Base-by-base conservation (phyloP, 140 eudicot genomes). In the Senecio squalidus region DNA sequence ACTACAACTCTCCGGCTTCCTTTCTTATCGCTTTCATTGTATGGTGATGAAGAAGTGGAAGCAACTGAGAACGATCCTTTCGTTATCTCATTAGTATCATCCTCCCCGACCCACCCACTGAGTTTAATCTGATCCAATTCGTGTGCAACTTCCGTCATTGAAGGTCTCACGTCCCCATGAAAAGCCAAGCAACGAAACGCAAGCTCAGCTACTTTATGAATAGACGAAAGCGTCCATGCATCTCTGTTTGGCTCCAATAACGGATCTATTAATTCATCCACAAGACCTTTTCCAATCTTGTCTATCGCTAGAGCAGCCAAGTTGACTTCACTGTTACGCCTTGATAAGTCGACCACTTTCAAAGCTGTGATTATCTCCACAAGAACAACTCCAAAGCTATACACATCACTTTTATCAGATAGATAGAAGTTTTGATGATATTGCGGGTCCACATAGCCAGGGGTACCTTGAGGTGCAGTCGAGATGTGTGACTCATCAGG, bases 381-480 rank as follows among this genome's bases (percentile, higher is more conserved):
- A 7, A 89, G 81, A 56, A 89, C 95, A 21, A 89, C 97, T 7
- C 97, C 97, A 5, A 79, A 85, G 64, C 97, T 89, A 69, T 89
- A 89, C 25, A 89, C 97, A 52, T 89, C 97, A 50, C 95, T 89
- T 38, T 89, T 89, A 43, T 89, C 95, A 17, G 97, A 85, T 27
- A 89, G 95, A 74, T 89, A 86, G 76, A 62, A 89, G 77, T 89
- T 89, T 40, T 89, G 97, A 69, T 89, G 97, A 66, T 89, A 89
- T 28, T 89, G 81, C n/a, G 97, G 97, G 73, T 89, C 97, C 3
- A 89, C 88, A 48, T 89, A 89, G 63, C 97, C 97, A 0, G 96
- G 97, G 3, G 97, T 89, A 39, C 97, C 97, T 61, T 89, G 97
- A 30, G 97, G 97, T 39, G 97, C 97, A 4, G 97, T 89, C 24